These are phyloP conservation scores for Globisporangium okanoganense DNA, from an alignment of 352 stramenopile species.

Conservation along the genomic window DNA sequence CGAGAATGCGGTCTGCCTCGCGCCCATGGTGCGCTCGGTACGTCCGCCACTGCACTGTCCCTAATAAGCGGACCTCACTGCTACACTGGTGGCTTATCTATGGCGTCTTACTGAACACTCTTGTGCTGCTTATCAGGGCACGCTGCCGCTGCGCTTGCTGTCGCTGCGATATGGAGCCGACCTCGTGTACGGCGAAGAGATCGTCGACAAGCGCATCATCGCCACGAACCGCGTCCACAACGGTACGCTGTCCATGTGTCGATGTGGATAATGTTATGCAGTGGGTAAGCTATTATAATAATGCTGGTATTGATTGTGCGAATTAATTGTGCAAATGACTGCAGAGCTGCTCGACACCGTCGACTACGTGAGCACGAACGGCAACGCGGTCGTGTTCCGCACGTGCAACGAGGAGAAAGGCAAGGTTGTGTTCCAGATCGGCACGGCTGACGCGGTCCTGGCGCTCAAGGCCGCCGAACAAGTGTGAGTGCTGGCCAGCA, in stretches of 20 bases:
- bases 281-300: background rate
- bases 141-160: constrained; percentile 88
- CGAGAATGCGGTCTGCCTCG: constrained; percentile 74
- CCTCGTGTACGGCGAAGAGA: constrained; percentile 93
- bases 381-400: constrained; percentile 82
- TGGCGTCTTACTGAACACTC: background rate
- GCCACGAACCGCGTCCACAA: constrained; percentile 83
- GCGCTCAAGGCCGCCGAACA: constrained; percentile 73
- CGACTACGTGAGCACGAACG: constrained; percentile 88
- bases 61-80: background rate
- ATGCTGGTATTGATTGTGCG: background rate
- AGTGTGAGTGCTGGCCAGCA: constrained; percentile 37
- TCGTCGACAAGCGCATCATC: constrained; percentile 93
- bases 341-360: constrained; percentile 76
- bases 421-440: constrained; percentile 90
- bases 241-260: constrained; percentile 15
- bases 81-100: background rate
- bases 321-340: background rate
- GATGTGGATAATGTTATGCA: background rate
- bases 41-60: constrained; percentile 14
- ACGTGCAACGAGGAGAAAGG: constrained; percentile 78
- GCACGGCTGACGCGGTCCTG: constrained; percentile 70
- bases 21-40: constrained; percentile 94
- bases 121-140: constrained; percentile 59
- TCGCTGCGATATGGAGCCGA: constrained; percentile 91